Evolutionary conservation across 2,329 filamentous ascomycete species (phyloP), one percentile per base, ranked within the genome.

Genomic region (Neopestalotiopsis sp.): DNA sequence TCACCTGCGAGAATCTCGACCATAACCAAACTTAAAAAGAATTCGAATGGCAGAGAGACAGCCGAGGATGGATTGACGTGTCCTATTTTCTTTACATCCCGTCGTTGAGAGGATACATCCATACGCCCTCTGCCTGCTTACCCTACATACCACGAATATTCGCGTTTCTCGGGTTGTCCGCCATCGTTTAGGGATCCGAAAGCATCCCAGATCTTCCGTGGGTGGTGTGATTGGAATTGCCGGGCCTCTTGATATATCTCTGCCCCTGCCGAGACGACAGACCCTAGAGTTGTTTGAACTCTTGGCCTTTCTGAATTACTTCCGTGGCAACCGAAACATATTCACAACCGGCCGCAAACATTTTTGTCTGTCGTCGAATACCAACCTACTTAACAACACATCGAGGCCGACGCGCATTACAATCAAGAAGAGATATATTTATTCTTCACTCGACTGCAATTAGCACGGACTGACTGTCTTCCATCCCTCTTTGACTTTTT

Each of bases 1-100:
- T 66, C 63, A 66, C 63, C 45, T 66, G 28, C 20, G 49, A 66
- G 24, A 66, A 58, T 40, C 63, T 32, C 32, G 40, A 66, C 63
- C 63, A 66, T 28, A 53, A 24, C 53, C 30, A 66, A 66, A 56
- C 63, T 30, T 56, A 42, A 58, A 20, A 34, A 57, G 14, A 57
- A 17, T n/a, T 17, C 20, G 9, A n/a, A 45, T 7, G 32, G 30
- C 59, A 40, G 45, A 24, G 5, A 38, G 34, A 38, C 34, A 38
- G 34, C 6, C 24, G 34, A 38, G 34, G 10, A 38, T 38, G 34
- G 45, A 24, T 53, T n/a, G 6, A 53, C 45, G 45, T 53, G 45
- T 53, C 45, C 45, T 53, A 53, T 53, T 28, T 28, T 17, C 45
- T 17, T 38, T n/a, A n/a, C 45, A 53, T 53, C n/a, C 45, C 6